phyloP scores from a whole-genome alignment of 371 early-diverging fungal species.

The Rhizomucor miehei region DNA sequence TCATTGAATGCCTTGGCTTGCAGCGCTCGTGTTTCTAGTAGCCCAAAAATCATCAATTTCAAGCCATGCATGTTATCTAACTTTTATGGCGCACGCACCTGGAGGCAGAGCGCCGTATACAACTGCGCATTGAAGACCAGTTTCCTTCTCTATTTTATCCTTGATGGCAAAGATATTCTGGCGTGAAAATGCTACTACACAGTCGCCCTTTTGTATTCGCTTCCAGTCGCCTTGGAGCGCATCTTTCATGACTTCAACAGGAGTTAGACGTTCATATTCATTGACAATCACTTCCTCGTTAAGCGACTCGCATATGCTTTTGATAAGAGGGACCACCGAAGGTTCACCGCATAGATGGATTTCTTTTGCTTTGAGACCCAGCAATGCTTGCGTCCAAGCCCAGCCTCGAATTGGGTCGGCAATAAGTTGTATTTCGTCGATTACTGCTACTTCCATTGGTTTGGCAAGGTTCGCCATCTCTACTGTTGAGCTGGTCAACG shows the following conservation, averaged over 20 bases:
- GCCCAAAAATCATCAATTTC: too few relatives aligned
- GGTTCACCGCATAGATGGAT: slow-evolving; percentile 95
- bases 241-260: slow-evolving; percentile 50
- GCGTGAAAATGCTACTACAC: slow-evolving; percentile 87
- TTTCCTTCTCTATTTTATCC: slow-evolving; percentile 68
- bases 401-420: slow-evolving; percentile 85
- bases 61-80: background rate
- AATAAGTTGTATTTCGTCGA: slow-evolving; percentile 98
- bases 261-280: slow-evolving; percentile 77
- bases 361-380: slow-evolving; percentile 81
- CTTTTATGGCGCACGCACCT: slow-evolving; percentile 27
- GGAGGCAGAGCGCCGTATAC: slow-evolving; percentile 94
- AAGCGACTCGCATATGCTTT: slow-evolving; percentile 63
- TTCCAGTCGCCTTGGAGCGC: slow-evolving; percentile 57
- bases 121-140: slow-evolving; percentile 83
- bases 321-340: slow-evolving; percentile 80
- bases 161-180: slow-evolving; percentile 76
- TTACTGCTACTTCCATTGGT: slow-evolving; percentile 82
- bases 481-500: slow-evolving; percentile 75
- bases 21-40: slow-evolving; percentile 74
- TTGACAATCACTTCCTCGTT: slow-evolving; percentile 82
- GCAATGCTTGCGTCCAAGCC: slow-evolving; percentile 93
- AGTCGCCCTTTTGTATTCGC: slow-evolving; percentile 78
- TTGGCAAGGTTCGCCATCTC: slow-evolving; percentile 81
- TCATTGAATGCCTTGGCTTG: slow-evolving; percentile 94